Evolutionary conservation across 495 filamentous ascomycete genomes (phyloP).

Genomic region (Penicillium paxilli): DNA sequence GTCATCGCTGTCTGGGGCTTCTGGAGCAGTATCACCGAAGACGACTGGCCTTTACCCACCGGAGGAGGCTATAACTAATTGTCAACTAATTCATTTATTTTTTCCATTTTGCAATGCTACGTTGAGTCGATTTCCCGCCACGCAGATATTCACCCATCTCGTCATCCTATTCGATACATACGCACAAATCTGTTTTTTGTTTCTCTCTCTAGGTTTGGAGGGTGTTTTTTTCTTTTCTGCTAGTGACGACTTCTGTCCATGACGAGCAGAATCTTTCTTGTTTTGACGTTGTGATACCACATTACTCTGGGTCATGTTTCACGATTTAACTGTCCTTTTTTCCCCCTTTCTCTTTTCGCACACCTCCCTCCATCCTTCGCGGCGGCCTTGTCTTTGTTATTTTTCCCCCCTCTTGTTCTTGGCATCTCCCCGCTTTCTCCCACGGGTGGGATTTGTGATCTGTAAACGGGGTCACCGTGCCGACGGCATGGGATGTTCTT

Average conservation of each 20-base stretch:
- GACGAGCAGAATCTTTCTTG: constrained; percentile 22
- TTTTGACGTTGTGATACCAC: constrained; percentile 33
- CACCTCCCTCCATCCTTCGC: background rate
- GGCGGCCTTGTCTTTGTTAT: constrained; percentile 9
- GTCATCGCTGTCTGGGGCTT: constrained; percentile 88
- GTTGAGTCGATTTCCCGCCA: constrained; percentile 2
- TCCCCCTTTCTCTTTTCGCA: constrained; percentile 5
- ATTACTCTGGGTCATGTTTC: constrained; percentile 30
- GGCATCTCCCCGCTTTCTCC: background rate
- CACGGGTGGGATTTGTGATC: constrained; percentile 3
- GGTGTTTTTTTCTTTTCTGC: constrained; percentile 12
- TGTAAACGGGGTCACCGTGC: constrained; percentile 7
- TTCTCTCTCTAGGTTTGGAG: background rate
- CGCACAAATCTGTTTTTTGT: constrained; percentile 3
- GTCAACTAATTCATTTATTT: background rate
- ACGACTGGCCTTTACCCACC: constrained; percentile 87
- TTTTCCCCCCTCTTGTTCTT: constrained; percentile 5
- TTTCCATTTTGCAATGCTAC: too few relatives aligned
- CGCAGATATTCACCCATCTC: constrained; percentile 15
- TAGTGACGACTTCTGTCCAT: constrained; percentile 15
- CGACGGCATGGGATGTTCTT: constrained; percentile 10
- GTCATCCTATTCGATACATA: constrained; percentile 18
- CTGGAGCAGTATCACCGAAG: constrained; percentile 99
- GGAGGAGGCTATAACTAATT: constrained; percentile 47
- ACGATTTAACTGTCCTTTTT: constrained; percentile 23